These are phyloP conservation scores for Cercospora brassicicola DNA, from an alignment of 2,329 filamentous ascomycete genomes.

Conservation along the genomic window DNA sequence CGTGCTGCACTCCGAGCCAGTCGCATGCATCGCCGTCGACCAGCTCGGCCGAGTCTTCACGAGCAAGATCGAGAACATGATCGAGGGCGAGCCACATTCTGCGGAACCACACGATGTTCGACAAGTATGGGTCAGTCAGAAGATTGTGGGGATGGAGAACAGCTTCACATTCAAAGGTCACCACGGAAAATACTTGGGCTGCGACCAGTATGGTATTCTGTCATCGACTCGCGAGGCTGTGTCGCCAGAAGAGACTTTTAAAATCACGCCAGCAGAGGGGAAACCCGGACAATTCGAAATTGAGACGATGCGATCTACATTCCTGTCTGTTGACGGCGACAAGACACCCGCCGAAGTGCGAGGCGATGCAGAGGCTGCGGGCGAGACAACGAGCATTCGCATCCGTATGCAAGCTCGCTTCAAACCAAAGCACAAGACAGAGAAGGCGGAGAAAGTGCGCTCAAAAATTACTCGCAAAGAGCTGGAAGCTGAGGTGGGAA, in stretches of 20 bases:
- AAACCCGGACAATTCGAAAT: constrained; percentile 32
- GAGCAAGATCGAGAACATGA: constrained; percentile 78
- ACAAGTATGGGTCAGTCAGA: constrained; percentile 91
- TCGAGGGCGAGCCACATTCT: constrained; percentile 76
- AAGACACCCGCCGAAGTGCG: constrained; percentile 64
- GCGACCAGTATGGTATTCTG: constrained; percentile 78
- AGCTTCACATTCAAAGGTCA: constrained; percentile 81
- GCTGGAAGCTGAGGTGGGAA: constrained; percentile 38
- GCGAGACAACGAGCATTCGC: constrained; percentile 70
- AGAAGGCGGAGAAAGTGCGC: constrained; percentile 77
- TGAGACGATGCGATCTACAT: constrained; percentile 61
- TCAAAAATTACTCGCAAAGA: constrained; percentile 86
- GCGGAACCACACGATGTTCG: constrained; percentile 94
- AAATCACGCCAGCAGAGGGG: constrained; percentile 40
- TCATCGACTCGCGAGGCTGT: constrained; percentile 78
- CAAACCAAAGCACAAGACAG: constrained; percentile 77
- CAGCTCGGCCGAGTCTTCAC: constrained; percentile 83
- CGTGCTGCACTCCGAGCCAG: constrained; percentile 72
- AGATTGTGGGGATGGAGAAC: constrained; percentile 75
- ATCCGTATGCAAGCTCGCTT: constrained; percentile 94
- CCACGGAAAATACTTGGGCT: constrained; percentile 83
- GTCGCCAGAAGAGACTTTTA: constrained; percentile 78
- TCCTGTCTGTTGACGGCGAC: constrained; percentile 58
- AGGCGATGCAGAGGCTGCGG: constrained; percentile 69
- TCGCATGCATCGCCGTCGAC: constrained; percentile 79